A percentile compares a stretch with the other conserved stretches of the same genome.
phyloP scores from a whole-genome alignment of 345 rosid genomes.

The Ceriops decandra region DNA sequence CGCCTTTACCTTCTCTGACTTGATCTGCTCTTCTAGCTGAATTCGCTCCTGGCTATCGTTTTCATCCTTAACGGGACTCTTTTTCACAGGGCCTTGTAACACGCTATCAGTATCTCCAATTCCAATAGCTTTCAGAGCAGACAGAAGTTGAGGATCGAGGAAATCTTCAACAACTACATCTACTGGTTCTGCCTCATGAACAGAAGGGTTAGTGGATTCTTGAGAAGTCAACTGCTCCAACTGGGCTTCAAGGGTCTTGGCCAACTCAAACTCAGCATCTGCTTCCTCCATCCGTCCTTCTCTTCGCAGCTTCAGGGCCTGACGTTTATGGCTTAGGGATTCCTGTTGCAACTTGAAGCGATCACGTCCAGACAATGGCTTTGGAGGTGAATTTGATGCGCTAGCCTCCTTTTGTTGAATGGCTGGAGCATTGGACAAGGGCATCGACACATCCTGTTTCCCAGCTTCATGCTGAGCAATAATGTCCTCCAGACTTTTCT shows the following conservation, averaged over 20 bases:
- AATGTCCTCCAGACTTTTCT: slow-evolving; percentile 49
- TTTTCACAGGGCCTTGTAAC: slow-evolving; percentile 28
- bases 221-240: slow-evolving; percentile 55
- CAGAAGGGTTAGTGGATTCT: slow-evolving; percentile 38
- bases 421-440: slow-evolving; percentile 28
- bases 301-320: slow-evolving; percentile 77
- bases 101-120: slow-evolving; percentile 36
- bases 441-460: slow-evolving; percentile 14
- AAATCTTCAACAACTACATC: slow-evolving; percentile 69
- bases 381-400: slow-evolving; percentile 43
- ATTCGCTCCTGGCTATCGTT: slow-evolving; percentile 46
- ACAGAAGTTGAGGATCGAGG: slow-evolving; percentile 88
- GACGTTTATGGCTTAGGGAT: slow-evolving; percentile 78
- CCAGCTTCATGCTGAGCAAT: slow-evolving; percentile 27
- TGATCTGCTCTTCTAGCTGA: slow-evolving; percentile 68
- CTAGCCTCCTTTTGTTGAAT: slow-evolving; percentile 38
- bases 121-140: slow-evolving; percentile 76
- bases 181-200: slow-evolving; percentile 16
- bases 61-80: slow-evolving; percentile 26
- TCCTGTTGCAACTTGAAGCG: slow-evolving; percentile 88
- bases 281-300: slow-evolving; percentile 81
- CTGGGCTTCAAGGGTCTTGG: slow-evolving; percentile 84
- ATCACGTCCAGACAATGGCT: slow-evolving; percentile 68
- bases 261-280: slow-evolving; percentile 83
- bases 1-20: slow-evolving; percentile 76